These are phyloP conservation scores for Articulospora tetracladia DNA, from an alignment of 495 filamentous ascomycete genomes.

Conservation along the genomic window DNA sequence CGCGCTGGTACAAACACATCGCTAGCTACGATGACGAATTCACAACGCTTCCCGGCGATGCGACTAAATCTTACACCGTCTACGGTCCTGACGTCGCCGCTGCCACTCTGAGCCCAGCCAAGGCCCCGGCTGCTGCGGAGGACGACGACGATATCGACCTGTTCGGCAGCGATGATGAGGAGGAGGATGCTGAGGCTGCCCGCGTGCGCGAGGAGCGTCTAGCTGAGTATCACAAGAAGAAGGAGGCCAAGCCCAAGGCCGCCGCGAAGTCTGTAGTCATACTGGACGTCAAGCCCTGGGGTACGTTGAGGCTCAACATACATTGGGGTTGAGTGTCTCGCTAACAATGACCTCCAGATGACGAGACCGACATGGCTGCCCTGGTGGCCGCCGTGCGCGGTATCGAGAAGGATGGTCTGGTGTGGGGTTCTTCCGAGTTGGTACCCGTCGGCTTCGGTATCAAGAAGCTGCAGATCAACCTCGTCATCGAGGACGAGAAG, in stretches of 20 bases:
- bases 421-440: conserved; percentile 92
- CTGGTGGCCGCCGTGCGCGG: conserved; percentile 78
- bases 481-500: conserved; percentile 97
- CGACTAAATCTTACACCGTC: conserved; percentile 77
- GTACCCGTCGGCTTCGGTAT: conserved; percentile 93
- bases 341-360: conserved; percentile 47
- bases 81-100: conserved; percentile 85
- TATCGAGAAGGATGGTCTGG: conserved; percentile 90
- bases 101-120: conserved; percentile 76
- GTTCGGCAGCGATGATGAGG: conserved; percentile 85
- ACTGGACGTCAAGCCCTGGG: conserved; percentile 97
- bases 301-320: conserved; percentile 53
- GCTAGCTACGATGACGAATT: conserved; percentile 87
- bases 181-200: conserved; percentile 86
- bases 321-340: too few relatives aligned
- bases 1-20: conserved; percentile 99
- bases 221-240: conserved; percentile 94
- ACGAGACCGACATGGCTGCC: conserved; percentile 85
- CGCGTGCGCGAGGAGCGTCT: conserved; percentile 80
- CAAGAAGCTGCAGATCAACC: conserved; percentile 99
- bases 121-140: conserved; percentile 61
- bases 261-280: conserved; percentile 95
- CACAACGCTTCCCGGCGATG: conserved; percentile 83
- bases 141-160: conserved; percentile 83
- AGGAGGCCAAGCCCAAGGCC: conserved; percentile 85